phyloP scores from a whole-genome alignment of 805 yeast species.

The Yamadazyma phyllophila region DNA sequence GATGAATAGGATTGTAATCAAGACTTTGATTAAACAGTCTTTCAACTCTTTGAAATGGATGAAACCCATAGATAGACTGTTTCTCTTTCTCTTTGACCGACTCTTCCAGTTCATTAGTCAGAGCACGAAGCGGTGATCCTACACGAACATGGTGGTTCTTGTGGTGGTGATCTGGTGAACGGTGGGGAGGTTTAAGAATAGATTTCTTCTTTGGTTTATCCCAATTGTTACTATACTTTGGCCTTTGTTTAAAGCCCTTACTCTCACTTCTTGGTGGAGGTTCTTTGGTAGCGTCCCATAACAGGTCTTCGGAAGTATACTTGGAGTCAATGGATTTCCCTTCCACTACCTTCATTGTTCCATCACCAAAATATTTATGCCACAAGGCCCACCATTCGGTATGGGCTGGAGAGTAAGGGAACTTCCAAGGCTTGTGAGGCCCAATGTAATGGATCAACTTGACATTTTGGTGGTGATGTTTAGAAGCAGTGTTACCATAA shows the following conservation, averaged over 20 bases:
- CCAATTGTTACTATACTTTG: conserved; percentile 25
- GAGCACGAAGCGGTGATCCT: neutral
- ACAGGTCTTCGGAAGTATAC: conserved; percentile 19
- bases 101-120: neutral
- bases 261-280: conserved; percentile 35
- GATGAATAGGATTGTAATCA: conserved; percentile 32
- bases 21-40: conserved; percentile 26
- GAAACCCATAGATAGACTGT: conserved; percentile 15
- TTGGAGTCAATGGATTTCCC: neutral
- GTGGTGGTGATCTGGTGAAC: neutral
- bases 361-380: conserved; percentile 24
- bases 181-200: neutral
- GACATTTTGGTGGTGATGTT: conserved; percentile 26
- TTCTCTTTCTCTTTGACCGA: conserved; percentile 6
- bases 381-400: conserved; percentile 41
- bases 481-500: conserved; percentile 22
- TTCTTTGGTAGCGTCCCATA: conserved; percentile 46
- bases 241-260: neutral
- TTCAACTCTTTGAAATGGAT: conserved; percentile 24
- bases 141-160: neutral
- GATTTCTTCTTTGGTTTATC: conserved; percentile 14
- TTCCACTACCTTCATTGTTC: conserved; percentile 4
- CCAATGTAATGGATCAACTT: conserved; percentile 71
- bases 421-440: conserved; percentile 54
- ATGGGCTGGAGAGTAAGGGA: conserved; percentile 19